Evolutionary conservation across 768 basidiomycete genomes (phyloP).

Genomic region (Steccherinum ochraceum): DNA sequence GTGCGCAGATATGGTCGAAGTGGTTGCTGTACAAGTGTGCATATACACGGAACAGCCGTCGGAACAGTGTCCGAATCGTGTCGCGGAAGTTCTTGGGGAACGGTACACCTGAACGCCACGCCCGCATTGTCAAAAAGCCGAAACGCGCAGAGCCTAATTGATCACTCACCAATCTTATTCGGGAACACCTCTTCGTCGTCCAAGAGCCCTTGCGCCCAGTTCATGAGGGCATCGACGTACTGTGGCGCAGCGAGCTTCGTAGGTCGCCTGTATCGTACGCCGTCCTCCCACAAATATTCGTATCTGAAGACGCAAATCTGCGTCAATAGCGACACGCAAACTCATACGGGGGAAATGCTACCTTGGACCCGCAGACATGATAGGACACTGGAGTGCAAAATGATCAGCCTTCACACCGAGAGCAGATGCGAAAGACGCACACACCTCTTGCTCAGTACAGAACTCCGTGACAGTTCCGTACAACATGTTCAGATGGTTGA

Average conservation of each 20-base stretch:
- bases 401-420: constrained; percentile 4
- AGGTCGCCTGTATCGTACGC: constrained; percentile 77
- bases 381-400: constrained; percentile 77
- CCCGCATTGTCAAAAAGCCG: too few species aligned
- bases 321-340: neutral
- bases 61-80: constrained; percentile 85
- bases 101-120: constrained; percentile 56
- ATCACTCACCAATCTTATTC: constrained; percentile 75
- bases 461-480: constrained; percentile 99
- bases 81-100: constrained; percentile 89
- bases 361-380: constrained; percentile 96
- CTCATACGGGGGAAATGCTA: constrained; percentile 33
- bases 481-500: constrained; percentile 99
- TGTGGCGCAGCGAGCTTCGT: constrained; percentile 94
- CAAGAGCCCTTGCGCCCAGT: constrained; percentile 90
- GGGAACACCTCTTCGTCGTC: constrained; percentile 94
- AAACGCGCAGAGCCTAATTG: neutral
- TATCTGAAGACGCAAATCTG: constrained; percentile 43
- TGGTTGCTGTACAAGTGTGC: constrained; percentile 99
- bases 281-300: constrained; percentile 94
- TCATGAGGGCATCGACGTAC: constrained; percentile 98
- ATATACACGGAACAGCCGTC: constrained; percentile 93
- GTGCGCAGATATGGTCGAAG: constrained; percentile 96
- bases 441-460: constrained; percentile 88
- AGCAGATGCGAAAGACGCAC: too few species aligned